These are phyloP conservation scores for Takakia lepidozioides DNA, from an alignment of 225 moss, liverwort and hornwort species.

Conservation along the genomic window DNA sequence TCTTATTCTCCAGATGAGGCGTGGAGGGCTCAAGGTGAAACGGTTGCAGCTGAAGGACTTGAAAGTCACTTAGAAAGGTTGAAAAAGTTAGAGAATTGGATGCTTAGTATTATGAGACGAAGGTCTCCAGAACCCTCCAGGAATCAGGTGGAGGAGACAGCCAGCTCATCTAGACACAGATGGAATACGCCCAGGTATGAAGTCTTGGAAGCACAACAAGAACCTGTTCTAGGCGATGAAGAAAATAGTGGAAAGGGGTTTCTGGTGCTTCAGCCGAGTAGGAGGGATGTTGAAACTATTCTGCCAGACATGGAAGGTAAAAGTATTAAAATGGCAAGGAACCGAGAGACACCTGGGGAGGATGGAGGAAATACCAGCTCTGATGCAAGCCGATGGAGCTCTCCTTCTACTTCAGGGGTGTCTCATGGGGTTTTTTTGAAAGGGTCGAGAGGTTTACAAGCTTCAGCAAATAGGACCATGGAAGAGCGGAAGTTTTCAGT, in stretches of 20 bases:
- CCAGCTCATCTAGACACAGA: conserved; percentile 7
- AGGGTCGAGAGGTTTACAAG: no score
- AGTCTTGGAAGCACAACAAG: no score
- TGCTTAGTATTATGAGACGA: conserved; percentile 31
- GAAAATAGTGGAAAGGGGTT: no score
- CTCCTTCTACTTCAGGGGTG: conserved; percentile 18
- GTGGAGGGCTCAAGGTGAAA: conserved; percentile 9
- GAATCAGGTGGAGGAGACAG: conserved; percentile 9
- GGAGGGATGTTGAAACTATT: conserved; percentile 4
- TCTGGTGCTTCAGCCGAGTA: background rate
- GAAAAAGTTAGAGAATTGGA: conserved; percentile 19
- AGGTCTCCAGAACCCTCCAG: conserved; percentile 14
- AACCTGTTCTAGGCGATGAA: conserved; percentile 5
- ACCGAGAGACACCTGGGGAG: conserved; percentile 25
- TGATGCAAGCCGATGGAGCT: conserved; percentile 35
- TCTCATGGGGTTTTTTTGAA: conserved; percentile 25
- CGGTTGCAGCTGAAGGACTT: conserved; percentile 14
- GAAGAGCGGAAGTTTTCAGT: conserved; percentile 83
- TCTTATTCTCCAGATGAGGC: conserved; percentile 6
- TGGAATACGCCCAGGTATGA: no score
- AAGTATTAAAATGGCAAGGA: conserved; percentile 5
- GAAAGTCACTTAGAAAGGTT: conserved; percentile 20
- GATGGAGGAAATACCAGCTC: conserved; percentile 24
- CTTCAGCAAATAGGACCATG: conserved; percentile 46
- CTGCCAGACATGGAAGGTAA: conserved; percentile 4